Base-by-base conservation (phyloP, 768 basidiomycete genomes). In the Amanita rubescens region DNA sequence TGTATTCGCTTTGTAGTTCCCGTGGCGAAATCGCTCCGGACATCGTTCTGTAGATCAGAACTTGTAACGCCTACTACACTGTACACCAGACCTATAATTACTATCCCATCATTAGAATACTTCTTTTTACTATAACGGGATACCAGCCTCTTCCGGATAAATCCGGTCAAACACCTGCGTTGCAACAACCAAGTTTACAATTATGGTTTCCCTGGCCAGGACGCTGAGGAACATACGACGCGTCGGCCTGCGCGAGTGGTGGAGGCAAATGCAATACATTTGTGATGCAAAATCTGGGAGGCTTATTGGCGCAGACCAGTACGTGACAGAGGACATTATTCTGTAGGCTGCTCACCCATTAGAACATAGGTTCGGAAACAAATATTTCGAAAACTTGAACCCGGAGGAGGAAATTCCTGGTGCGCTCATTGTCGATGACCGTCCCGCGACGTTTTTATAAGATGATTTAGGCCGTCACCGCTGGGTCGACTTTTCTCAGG, bases 401-500 rank as follows among this genome's bases (percentile, higher is more conserved):
- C 77, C 80, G 25, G 79, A 85, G 58, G 88, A 95, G 61, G 94
- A 97, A 66, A 69, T 94, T 43, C 94, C 94, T 52, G 93, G 92
- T 90, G 57, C 35, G 80, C 43, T 7, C 50, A 27, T 24, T 17
- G 5, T 30, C 20, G 7, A 34, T 19, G 17, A 15, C 11, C 19
- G 33, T 35, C 15, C 30, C 32, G 15, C 30, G 20, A 14, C 25
- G 11, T 19, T 25, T 25, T 19, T 32, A 22, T 17, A 33, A 38
- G 15, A 34, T 20, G n/a, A 57, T 45, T 12, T 27, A 90, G 94
- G 94, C 62, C 90, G 95, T 60, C 93, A 96, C 65, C 82, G 95
- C 69, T 98, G 95, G 95, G 84, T 98, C 39, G 95, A 98, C 72
- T 92, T 79, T 63, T 78, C 86, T 15, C 93, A 96, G 74, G 90